Evolutionary conservation across 2,329 filamentous ascomycete species (phyloP).

Genomic region (Colletotrichum abscissum): DNA sequence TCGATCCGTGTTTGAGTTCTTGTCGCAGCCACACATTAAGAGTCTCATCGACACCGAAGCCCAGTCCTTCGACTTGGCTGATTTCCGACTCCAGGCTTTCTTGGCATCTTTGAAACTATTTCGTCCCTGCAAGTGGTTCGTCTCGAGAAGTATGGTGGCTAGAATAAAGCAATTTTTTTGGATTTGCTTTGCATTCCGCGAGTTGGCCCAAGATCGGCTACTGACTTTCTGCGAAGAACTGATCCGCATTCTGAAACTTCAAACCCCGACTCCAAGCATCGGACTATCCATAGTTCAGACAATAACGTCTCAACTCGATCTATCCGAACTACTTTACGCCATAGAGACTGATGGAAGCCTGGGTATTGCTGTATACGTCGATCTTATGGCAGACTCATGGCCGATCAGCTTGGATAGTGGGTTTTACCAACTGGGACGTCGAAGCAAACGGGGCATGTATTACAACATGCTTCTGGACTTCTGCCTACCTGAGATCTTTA

Average conservation of each 20-base stretch:
- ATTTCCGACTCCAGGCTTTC: not conserved
- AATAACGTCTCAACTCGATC: not conserved
- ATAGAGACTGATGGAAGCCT: not conserved
- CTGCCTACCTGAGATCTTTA: not conserved
- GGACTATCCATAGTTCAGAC: accelerated
- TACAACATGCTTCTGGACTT: not conserved
- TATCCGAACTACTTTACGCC: not conserved
- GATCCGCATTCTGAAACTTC: not conserved
- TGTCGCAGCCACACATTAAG: not conserved
- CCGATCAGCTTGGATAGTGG: not conserved
- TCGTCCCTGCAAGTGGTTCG: not conserved
- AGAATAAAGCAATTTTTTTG: too few relatives aligned
- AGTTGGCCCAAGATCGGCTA: not conserved
- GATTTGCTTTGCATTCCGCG: not conserved
- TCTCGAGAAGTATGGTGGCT: not conserved
- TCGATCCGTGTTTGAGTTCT: not conserved
- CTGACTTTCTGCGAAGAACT: not conserved
- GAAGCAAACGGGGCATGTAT: not conserved
- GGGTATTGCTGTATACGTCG: not conserved
- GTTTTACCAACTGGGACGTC: not conserved
- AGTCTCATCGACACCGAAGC: not conserved
- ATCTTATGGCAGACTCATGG: not conserved
- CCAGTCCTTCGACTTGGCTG: not conserved
- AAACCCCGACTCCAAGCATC: not conserved
- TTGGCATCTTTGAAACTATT: not conserved